These are phyloP conservation scores for Halophytophthora batemanensis DNA, from an alignment of 352 stramenopile genomes.

Conservation along the genomic window DNA sequence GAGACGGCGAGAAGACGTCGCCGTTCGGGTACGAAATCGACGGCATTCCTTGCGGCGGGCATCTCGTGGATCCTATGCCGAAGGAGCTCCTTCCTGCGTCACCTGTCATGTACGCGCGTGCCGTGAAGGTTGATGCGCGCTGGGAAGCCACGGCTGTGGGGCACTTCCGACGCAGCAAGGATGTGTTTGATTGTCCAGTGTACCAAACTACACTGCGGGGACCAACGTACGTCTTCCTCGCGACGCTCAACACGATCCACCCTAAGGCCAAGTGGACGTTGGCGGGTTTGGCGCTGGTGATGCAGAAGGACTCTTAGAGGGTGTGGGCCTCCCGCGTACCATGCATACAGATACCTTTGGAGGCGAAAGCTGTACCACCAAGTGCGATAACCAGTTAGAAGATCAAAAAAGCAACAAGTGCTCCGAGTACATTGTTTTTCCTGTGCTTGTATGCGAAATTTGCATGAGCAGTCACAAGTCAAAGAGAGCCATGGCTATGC, in stretches of 20 bases:
- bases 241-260: constrained; percentile 88
- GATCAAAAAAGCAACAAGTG: neutral
- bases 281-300: constrained; percentile 89
- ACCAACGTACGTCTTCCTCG: constrained; percentile 96
- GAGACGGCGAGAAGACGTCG: constrained; percentile 81
- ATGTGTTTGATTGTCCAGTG: constrained; percentile 94
- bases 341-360: neutral
- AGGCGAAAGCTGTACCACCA: neutral
- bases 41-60: constrained; percentile 80
- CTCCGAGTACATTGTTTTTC: neutral
- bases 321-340: neutral
- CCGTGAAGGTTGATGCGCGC: constrained; percentile 83
- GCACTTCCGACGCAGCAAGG: constrained; percentile 86
- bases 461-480: too few species aligned
- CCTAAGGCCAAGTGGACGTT: constrained; percentile 91
- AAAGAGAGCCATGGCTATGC: constrained; percentile 2
- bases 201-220: constrained; percentile 95
- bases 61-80: constrained; percentile 86
- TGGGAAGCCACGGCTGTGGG: constrained; percentile 95
- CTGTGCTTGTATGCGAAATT: too few species aligned
- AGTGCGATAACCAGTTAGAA: neutral
- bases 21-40: constrained; percentile 85
- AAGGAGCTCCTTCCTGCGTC: constrained; percentile 91
- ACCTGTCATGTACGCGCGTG: constrained; percentile 93
- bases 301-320: constrained; percentile 89